Evolutionary conservation across 169 alveolate species (phyloP), one percentile per base, ranked within the genome.

Genomic region (Cryptosporidium bovis): DNA sequence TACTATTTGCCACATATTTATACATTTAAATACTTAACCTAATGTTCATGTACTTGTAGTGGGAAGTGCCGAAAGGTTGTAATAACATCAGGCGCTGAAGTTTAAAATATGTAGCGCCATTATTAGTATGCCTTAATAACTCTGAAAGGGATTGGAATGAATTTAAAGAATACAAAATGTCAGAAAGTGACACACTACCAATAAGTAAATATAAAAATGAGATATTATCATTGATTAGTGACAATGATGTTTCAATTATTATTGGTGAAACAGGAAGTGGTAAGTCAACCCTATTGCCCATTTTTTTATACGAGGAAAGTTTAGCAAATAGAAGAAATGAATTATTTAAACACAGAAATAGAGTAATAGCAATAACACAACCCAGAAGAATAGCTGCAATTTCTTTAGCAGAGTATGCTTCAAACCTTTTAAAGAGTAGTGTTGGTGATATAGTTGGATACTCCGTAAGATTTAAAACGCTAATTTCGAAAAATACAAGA

Each of bases 191-290:
- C 62, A 20, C n/a, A 13, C 51, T 77, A 46, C 87, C 87, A 18
- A 77, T 77, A 24, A 33, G 6, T 48, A 58, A 46, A n/a, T 50
- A 77, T 48, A 77, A 60, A 77, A 24, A 60, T 33, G 65, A 77
- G 65, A 34, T 77, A 15, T 40, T 77, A 5, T 56, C 87, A 3
- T 48, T 83, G 51, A 90, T 96, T 18, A 92, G 93, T 24, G 93
- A 94, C 58, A 93, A 95, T 55, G 91, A 94, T 51, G 93, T 96
- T 18, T 93, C 97, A 0, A 90, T 95, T 44, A 92, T 96, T 7
- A 94, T 96, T 69, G 99, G 99, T n/a, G 97, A 95, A 82, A 97
- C 99, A 0, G 99, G 99, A 1, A 94, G 97, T 66, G 99, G 98
- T 4, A 96, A 96, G 83, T 91, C 94, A 16, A 92, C 94, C 13